phyloP scores from a whole-genome alignment of 2,329 filamentous ascomycete genomes.

The Tricladium varicosporioides region DNA sequence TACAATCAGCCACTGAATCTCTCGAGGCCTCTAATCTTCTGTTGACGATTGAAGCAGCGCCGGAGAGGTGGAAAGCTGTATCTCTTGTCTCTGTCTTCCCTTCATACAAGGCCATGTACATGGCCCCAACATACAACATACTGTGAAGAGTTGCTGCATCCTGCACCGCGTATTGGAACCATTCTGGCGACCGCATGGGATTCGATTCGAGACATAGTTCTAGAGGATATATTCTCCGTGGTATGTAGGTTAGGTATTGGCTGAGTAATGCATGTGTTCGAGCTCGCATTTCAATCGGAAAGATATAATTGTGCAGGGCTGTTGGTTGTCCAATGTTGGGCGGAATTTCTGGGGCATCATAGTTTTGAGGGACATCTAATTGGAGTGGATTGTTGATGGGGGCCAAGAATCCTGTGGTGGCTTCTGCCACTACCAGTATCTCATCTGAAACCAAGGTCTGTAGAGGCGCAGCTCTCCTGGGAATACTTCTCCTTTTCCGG shows the following conservation, averaged over 20 bases:
- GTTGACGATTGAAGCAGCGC: conserved; percentile 18
- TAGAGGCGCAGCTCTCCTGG: neutral
- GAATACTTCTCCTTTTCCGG: conserved; percentile 1
- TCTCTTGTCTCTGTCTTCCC: conserved; percentile 19
- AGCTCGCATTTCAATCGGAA: conserved; percentile 16
- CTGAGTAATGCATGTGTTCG: conserved; percentile 16
- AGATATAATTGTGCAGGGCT: conserved; percentile 12
- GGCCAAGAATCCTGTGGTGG: neutral
- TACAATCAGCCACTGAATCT: conserved; percentile 13
- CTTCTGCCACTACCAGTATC: neutral
- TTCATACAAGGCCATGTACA: conserved; percentile 19
- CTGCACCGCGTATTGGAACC: conserved; percentile 23
- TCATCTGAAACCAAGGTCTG: neutral
- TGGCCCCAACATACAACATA: conserved; percentile 22
- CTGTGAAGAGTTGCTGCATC: conserved; percentile 26
- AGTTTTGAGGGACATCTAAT: neutral
- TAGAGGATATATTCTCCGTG: conserved; percentile 17
- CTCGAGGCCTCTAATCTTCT: conserved; percentile 8
- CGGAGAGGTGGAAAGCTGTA: conserved; percentile 16
- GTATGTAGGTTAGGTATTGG: conserved; percentile 17
- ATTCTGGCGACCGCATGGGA: conserved; percentile 17
- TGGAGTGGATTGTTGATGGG: neutral
- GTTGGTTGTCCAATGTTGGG: conserved; percentile 15
- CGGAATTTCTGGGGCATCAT: neutral
- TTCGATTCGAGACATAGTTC: conserved; percentile 14